Evolutionary conservation across 1,284 basidiomycete genomes (phyloP), one percentile per base, ranked within the genome.

Genomic region (Rhodotorula sp.): DNA sequence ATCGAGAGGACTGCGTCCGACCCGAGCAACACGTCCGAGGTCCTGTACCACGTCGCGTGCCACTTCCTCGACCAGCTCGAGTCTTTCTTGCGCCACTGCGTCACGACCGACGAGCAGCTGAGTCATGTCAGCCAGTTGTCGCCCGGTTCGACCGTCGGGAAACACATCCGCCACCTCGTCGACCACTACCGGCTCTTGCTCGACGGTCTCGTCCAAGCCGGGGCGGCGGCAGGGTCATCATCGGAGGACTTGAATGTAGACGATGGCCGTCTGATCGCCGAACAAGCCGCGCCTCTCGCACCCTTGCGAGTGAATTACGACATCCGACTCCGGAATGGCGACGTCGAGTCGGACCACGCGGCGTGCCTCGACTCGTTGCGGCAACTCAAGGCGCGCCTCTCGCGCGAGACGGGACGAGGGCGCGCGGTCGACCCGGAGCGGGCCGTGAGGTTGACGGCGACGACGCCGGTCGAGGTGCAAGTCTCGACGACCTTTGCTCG

Each of bases 401-500:
- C 55, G 21, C n/a, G n/a, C 3, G 60, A 54, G n/a, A 70, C 69
- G 14, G 43, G 52, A 5, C 52, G 47, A 6, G 77, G 72, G 0
- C 16, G 28, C 34, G 62, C 21, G 14, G 80, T 83, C 45, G 82
- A 82, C 64, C 80, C 88, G 72, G 83, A 87, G 69, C 84, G 85
- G 69, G 84, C 83, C 26, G 82, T 93, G 50, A 87, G 85, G 28
- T 80, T 93, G 67, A 86, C 90, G 72, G 91, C 91, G 12, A 85
- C 92, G 43, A 93, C 91, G 3, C 91, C 91, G 2, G 86, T 88
- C 78, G 81, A 85, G 62, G 90, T 92, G 76, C 84, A 86, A 31
- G 86, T 92, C 71, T 83, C 87, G 76, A 88, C 88, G n/a, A 90
- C 87, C 3, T 88, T 91, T 77, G 91, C 89, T 34, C 83, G 91